Base-by-base conservation (phyloP, 176 grass and related monocot species). In the Luzula sylvatica region DNA sequence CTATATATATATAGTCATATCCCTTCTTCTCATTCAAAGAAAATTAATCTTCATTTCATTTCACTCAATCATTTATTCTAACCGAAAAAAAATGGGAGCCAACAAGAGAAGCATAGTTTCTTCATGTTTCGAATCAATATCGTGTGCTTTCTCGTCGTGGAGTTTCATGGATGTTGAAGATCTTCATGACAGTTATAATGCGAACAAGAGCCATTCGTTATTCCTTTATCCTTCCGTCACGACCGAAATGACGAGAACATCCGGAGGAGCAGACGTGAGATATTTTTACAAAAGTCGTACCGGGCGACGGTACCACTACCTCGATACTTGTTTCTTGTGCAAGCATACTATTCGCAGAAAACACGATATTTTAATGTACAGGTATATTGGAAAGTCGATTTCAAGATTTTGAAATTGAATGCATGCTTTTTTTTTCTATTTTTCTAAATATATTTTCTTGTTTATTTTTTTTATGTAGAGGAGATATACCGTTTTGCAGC, bases 401-500 rank as follows among this genome's bases (percentile, higher is more conserved):
- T 14, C 5, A 18, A 8, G 38, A 12, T 22, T 42, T 23, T 7
- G 15, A 15, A 3, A 15, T 53, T 27, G 23, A 28, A 53, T 15
- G 5, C n/a, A n/a, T n/a, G n/a, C 14, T 19, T 38, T 28, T 13
- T 55, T 29, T 13, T 19, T 19, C 16, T 5, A 21, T 38, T 38
- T 20, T 56, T n/a, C n/a, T n/a, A n/a, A n/a, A n/a, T n/a, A n/a
- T n/a, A n/a, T n/a, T 32, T 32, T 2, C 35, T 0, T 23, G 39
- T 3, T 59, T 46, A 8, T 32, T 28, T 27, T 9, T 20, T 50
- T 50, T 12, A 17, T 68, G 41, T 50, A 69, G 65, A 69, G 65
- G 65, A 28, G 65, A 69, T 7, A 18, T 30, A 9, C 51, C 65
- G 22, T 69, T 69, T 69, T 69, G 65, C 26, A 69, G 65, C 50